Conservation (phyloP, 2,329 filamentous ascomycete genomes). For the Trichoderma koningiopsis region DNA sequence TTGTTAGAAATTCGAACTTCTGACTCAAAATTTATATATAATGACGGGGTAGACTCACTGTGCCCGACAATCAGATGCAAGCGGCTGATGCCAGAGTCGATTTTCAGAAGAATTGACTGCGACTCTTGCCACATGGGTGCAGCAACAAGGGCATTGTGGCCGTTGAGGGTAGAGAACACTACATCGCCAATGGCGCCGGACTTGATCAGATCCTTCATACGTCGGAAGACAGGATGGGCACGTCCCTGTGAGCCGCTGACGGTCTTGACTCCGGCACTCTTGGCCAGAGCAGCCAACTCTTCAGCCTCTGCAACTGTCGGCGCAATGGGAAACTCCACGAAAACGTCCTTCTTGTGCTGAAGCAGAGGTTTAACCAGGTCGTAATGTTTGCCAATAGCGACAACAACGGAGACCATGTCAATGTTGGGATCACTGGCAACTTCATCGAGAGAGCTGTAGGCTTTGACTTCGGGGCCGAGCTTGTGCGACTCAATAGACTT, state of each 20-base stretch:
- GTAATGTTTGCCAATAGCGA: slow-evolving; percentile 16
- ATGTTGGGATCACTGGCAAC: background rate
- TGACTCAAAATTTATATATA: background rate
- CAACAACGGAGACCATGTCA: slow-evolving; percentile 8
- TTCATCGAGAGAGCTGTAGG: slow-evolving; percentile 8
- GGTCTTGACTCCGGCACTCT: background rate
- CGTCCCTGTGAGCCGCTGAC: slow-evolving; percentile 10
- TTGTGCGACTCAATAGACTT: slow-evolving; percentile 13
- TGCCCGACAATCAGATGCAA: slow-evolving; percentile 3
- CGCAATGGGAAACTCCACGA: slow-evolving; percentile 9
- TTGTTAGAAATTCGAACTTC: background rate
- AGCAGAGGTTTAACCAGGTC: slow-evolving; percentile 9
- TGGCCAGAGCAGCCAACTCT: slow-evolving; percentile 5
- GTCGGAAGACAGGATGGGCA: slow-evolving; percentile 2
- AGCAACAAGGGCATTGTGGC: slow-evolving; percentile 4
- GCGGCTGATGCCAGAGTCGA: slow-evolving; percentile 15
- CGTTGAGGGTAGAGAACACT: slow-evolving; percentile 9
- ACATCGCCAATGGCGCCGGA: background rate
- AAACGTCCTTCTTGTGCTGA: slow-evolving; percentile 6
- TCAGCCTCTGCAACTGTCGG: slow-evolving; percentile 13
- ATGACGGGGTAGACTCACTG: background rate
- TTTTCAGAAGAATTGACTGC: slow-evolving; percentile 2
- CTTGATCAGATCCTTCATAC: slow-evolving; percentile 2
- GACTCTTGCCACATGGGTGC: slow-evolving; percentile 10
- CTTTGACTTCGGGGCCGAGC: slow-evolving; percentile 10